Conservation (phyloP, 495 filamentous ascomycete species). For the Aspergillus nidulans region DNA sequence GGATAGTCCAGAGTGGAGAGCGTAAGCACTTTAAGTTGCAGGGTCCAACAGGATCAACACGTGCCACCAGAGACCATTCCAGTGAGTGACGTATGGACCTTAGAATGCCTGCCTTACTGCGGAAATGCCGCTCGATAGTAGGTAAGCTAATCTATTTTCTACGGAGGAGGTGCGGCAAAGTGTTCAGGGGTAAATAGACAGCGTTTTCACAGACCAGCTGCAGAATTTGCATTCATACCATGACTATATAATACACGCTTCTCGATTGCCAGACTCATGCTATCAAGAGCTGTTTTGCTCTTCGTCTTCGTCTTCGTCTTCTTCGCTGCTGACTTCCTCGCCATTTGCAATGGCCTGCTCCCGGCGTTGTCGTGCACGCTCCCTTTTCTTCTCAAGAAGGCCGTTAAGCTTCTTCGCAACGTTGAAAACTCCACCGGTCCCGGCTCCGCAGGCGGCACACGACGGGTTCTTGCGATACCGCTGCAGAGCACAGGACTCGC, state of each 20-base stretch:
- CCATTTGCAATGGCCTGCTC: conserved; percentile 69
- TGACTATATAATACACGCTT: background rate
- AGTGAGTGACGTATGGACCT: background rate
- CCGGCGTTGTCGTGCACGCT: conserved; percentile 59
- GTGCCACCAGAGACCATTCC: background rate
- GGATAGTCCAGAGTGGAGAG: background rate
- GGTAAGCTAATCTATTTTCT: background rate
- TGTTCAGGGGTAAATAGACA: background rate
- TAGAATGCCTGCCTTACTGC: too few relatives aligned
- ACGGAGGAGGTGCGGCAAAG: too few relatives aligned
- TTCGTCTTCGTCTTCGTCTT: conserved; percentile 42
- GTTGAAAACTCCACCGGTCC: conserved; percentile 88
- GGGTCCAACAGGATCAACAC: background rate
- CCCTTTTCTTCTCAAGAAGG: conserved; percentile 78
- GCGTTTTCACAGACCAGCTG: background rate
- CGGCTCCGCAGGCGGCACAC: conserved; percentile 80
- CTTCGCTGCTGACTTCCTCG: conserved; percentile 64
- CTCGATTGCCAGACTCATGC: background rate
- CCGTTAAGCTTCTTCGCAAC: conserved; percentile 76
- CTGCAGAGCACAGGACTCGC: conserved; percentile 79
- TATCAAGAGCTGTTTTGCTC: conserved; percentile 9
- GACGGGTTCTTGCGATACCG: conserved; percentile 75
- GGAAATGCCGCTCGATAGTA: background rate
- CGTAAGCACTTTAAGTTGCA: background rate
- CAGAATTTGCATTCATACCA: background rate